These are phyloP conservation scores for Amauroascus niger DNA, from an alignment of 2,329 filamentous ascomycete species.

Conservation along the genomic window DNA sequence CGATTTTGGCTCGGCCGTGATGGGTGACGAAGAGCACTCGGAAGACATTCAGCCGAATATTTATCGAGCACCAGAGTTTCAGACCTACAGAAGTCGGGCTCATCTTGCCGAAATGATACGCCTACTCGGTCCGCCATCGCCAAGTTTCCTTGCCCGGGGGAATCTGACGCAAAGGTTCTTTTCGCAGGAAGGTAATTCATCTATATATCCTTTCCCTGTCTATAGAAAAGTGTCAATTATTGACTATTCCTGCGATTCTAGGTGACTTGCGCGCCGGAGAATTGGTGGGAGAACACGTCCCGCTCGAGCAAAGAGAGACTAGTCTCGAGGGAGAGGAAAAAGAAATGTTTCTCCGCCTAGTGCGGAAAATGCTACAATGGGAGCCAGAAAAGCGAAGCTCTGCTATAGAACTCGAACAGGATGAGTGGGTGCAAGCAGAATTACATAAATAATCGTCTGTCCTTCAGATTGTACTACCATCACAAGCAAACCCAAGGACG, in stretches of 20 bases:
- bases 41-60: slow-evolving; percentile 24
- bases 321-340: slow-evolving; percentile 29
- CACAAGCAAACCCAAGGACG: too few species aligned
- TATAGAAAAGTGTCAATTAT: too few species aligned
- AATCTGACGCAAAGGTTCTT: slow-evolving; percentile 33
- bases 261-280: slow-evolving; percentile 23
- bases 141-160: slow-evolving; percentile 28
- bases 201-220: slow-evolving; percentile 12
- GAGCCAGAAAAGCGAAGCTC: slow-evolving; percentile 25
- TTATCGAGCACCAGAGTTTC: slow-evolving; percentile 30
- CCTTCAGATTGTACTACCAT: too few species aligned
- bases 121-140: slow-evolving; percentile 39
- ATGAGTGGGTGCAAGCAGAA: too few species aligned
- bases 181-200: slow-evolving; percentile 26
- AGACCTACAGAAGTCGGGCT: slow-evolving; percentile 36
- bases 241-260: slow-evolving; percentile 18
- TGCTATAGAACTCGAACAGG: slow-evolving; percentile 23
- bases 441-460: too few species aligned
- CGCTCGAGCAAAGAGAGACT: slow-evolving; percentile 33
- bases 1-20: slow-evolving; percentile 21
- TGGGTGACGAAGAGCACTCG: slow-evolving; percentile 6
- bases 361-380: slow-evolving; percentile 18
- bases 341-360: slow-evolving; percentile 23
- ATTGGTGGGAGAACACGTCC: slow-evolving; percentile 17
- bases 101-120: slow-evolving; percentile 43